phyloP scores from a whole-genome alignment of 805 yeast species.

The Lachancea dasiensis region DNA sequence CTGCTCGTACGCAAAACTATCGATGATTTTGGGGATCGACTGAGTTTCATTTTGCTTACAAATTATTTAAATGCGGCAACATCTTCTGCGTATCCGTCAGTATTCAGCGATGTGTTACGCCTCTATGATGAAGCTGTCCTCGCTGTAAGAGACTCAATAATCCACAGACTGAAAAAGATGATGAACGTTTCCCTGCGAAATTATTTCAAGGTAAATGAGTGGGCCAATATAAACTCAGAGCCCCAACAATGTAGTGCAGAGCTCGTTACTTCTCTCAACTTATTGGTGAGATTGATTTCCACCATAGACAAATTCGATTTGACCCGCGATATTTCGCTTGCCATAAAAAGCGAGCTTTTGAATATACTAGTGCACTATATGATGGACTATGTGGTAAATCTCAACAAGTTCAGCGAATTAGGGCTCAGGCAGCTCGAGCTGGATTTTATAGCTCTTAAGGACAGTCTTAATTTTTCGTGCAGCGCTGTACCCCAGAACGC shows the following conservation, averaged over 20 bases:
- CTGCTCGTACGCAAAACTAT: neutral
- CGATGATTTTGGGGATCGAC: conserved; percentile 5
- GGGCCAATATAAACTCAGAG: conserved; percentile 23
- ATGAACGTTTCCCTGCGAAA: conserved; percentile 27
- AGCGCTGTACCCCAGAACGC: conserved; percentile 16
- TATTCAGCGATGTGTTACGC: conserved; percentile 30
- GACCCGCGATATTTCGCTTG: conserved; percentile 14
- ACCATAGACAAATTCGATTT: conserved; percentile 4
- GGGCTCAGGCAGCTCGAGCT: conserved; percentile 32
- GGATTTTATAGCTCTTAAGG: conserved; percentile 31
- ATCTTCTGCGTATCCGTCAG: conserved; percentile 12
- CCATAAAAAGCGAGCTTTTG: conserved; percentile 25
- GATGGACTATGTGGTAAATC: conserved; percentile 33
- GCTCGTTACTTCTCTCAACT: conserved; percentile 8
- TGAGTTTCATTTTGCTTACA: conserved; percentile 9
- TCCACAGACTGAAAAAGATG: conserved; percentile 28
- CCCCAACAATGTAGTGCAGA: conserved; percentile 13
- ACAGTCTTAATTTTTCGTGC: conserved; percentile 19
- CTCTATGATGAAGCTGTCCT: conserved; percentile 26
- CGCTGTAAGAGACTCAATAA: conserved; percentile 28
- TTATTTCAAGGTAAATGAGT: conserved; percentile 31
- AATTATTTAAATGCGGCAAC: conserved; percentile 9
- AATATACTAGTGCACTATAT: conserved; percentile 29
- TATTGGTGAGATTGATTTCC: neutral
- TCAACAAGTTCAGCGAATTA: conserved; percentile 31